These are phyloP conservation scores for Cladosporium colombiae DNA, from an alignment of 2,329 filamentous ascomycete genomes.

Conservation along the genomic window DNA sequence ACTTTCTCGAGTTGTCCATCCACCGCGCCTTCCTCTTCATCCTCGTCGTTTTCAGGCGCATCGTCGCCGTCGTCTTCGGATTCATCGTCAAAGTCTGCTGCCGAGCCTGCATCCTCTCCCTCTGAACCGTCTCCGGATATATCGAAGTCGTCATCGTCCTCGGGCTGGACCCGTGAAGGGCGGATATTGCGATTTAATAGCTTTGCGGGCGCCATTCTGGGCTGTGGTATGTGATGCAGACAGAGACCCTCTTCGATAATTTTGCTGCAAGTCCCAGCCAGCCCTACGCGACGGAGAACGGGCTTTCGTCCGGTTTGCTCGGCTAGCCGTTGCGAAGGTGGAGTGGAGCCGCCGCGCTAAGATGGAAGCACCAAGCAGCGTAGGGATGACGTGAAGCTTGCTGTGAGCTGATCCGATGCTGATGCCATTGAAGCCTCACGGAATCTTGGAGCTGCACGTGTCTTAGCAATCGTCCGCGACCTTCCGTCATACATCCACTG, in stretches of 20 bases:
- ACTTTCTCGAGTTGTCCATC: constrained; percentile 58
- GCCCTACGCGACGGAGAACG: constrained; percentile 6
- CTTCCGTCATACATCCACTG: constrained; percentile 19
- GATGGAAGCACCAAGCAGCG: not conserved
- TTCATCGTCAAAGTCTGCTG: constrained; percentile 21
- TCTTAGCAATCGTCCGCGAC: constrained; percentile 8
- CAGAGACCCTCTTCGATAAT: not conserved
- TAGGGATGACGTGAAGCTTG: constrained; percentile 1
- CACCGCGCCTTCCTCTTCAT: constrained; percentile 43
- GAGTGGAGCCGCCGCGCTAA: not conserved
- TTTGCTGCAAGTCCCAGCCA: constrained; percentile 4
- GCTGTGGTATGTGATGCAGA: not conserved
- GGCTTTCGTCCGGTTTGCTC: not conserved
- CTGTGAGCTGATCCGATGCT: too few species aligned
- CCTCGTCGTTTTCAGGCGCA: constrained; percentile 40
- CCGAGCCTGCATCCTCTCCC: constrained; percentile 25
- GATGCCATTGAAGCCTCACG: not conserved
- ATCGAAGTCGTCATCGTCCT: constrained; percentile 22
- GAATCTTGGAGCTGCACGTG: not conserved
- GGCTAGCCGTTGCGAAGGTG: not conserved
- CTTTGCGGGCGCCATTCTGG: constrained; percentile 24
- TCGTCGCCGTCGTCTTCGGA: constrained; percentile 35
- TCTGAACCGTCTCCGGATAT: constrained; percentile 2
- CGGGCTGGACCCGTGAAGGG: constrained; percentile 9
- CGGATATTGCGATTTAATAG: constrained; percentile 22